phyloP scores from a whole-genome alignment of 2,329 filamentous ascomycete genomes.

The Colletotrichum liaoningense region DNA sequence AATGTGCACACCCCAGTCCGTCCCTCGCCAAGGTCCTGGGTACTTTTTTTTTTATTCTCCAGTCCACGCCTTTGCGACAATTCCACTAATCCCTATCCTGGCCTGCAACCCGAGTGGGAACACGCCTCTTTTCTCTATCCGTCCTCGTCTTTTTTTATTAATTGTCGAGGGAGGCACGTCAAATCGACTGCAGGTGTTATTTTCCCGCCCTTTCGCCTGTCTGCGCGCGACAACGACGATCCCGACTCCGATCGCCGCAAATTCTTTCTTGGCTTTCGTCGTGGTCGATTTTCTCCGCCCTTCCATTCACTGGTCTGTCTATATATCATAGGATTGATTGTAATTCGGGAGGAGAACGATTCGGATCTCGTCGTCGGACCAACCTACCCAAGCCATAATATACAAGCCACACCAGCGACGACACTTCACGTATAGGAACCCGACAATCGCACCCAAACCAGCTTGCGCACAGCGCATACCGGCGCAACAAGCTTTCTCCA shows the following conservation, averaged over 20 bases:
- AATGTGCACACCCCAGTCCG: constrained; percentile 25
- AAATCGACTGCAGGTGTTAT: background rate
- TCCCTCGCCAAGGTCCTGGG: constrained; percentile 16
- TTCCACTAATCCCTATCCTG: constrained; percentile 21
- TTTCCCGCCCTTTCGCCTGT: background rate
- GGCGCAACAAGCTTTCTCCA: constrained; percentile 15
- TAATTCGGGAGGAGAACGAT: background rate
- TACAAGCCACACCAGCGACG: background rate
- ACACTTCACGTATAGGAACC: constrained; percentile 2
- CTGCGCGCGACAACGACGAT: background rate
- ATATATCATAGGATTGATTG: background rate
- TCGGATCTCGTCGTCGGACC: background rate
- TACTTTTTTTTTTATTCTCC: background rate
- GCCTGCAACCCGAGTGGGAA: constrained; percentile 25
- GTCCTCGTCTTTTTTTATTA: constrained; percentile 4
- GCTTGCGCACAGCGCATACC: constrained; percentile 28
- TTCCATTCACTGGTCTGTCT: background rate
- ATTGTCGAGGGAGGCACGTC: constrained; percentile 11
- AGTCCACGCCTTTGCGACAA: background rate
- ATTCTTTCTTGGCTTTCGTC: constrained; percentile 19
- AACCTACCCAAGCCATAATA: background rate
- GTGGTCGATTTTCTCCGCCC: background rate
- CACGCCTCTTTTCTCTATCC: constrained; percentile 17
- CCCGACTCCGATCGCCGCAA: constrained; percentile 19
- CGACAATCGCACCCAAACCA: background rate